Evolutionary conservation across 768 basidiomycete species (phyloP).

Genomic region (Boletellus ananas): DNA sequence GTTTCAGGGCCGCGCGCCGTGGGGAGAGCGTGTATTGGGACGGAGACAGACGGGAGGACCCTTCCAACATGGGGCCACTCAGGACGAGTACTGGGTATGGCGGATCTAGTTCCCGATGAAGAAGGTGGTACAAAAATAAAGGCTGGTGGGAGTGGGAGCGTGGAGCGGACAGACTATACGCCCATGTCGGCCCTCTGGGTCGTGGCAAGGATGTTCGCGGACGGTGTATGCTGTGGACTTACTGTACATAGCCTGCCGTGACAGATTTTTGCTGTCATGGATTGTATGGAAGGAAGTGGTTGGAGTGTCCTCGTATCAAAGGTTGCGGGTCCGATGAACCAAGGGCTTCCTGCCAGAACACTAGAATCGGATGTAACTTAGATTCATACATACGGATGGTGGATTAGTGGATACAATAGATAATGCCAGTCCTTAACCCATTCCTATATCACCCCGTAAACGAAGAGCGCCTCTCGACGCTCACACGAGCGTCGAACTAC

Average conservation of each 20-base stretch:
- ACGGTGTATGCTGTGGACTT: not conserved
- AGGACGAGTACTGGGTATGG: conserved; percentile 79
- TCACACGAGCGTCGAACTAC: conserved; percentile 4
- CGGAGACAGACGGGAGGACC: conserved; percentile 63
- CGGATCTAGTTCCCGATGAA: conserved; percentile 66
- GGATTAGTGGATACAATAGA: conserved; percentile 19
- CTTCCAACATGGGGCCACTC: conserved; percentile 67
- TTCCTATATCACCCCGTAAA: conserved; percentile 1
- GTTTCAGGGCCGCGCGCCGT: conserved; percentile 28
- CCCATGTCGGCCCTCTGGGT: not conserved
- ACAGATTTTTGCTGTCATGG: not conserved
- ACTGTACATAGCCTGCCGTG: conserved; percentile 1
- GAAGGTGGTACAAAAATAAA: conserved; percentile 2
- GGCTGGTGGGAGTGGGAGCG: too few relatives aligned
- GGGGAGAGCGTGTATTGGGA: conserved; percentile 19
- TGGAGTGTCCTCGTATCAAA: too few relatives aligned
- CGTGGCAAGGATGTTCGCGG: not conserved
- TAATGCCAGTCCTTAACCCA: not conserved
- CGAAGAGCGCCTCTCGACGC: not conserved
- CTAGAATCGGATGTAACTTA: conserved; percentile 1
- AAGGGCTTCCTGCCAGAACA: not conserved
- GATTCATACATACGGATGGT: not conserved
- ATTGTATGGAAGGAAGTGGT: not conserved
- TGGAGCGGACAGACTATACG: not conserved
- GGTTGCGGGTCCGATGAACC: not conserved